Evolutionary conservation across 805 yeast genomes (phyloP).

Genomic region (Metschnikowia colocasiae): DNA sequence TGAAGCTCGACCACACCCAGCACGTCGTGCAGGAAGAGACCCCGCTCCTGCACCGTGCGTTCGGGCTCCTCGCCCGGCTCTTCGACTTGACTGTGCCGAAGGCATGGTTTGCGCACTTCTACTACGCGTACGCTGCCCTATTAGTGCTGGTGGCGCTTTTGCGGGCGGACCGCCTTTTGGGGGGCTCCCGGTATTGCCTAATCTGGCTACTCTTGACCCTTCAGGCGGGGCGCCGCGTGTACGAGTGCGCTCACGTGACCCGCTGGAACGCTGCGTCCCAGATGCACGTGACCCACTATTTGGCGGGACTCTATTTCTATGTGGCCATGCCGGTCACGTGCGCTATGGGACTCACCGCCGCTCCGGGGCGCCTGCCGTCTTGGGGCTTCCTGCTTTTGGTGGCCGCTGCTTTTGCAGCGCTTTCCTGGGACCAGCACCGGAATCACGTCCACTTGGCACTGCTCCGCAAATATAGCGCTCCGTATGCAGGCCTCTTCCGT

Average conservation of each 20-base stretch:
- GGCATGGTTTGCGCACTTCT: conserved; percentile 60
- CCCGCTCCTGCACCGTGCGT: not conserved
- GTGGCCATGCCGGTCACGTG: conserved; percentile 41
- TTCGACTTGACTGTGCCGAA: conserved; percentile 54
- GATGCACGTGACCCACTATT: conserved; percentile 64
- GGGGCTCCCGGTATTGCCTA: conserved; percentile 18
- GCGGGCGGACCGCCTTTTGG: conserved; percentile 13
- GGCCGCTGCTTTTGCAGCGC: conserved; percentile 22
- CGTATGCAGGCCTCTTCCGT: conserved; percentile 48
- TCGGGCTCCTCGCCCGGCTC: not conserved
- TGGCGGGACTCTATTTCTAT: conserved; percentile 62
- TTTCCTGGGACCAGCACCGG: conserved; percentile 51
- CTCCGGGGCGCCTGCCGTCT: not conserved
- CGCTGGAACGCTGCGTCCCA: conserved; percentile 45
- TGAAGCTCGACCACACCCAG: conserved; percentile 4
- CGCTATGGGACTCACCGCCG: conserved; percentile 3
- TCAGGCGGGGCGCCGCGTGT: conserved; percentile 54
- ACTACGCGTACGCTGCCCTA: conserved; percentile 39
- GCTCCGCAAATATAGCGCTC: conserved; percentile 54
- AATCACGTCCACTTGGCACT: conserved; percentile 50
- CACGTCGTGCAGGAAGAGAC: not conserved
- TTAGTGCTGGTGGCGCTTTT: conserved; percentile 19
- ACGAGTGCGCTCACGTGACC: conserved; percentile 51
- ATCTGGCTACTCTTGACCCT: conserved; percentile 26
- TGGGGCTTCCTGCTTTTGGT: not conserved